phyloP scores from a whole-genome alignment of 2,329 filamentous ascomycete species.

The Botrytis aclada region DNA sequence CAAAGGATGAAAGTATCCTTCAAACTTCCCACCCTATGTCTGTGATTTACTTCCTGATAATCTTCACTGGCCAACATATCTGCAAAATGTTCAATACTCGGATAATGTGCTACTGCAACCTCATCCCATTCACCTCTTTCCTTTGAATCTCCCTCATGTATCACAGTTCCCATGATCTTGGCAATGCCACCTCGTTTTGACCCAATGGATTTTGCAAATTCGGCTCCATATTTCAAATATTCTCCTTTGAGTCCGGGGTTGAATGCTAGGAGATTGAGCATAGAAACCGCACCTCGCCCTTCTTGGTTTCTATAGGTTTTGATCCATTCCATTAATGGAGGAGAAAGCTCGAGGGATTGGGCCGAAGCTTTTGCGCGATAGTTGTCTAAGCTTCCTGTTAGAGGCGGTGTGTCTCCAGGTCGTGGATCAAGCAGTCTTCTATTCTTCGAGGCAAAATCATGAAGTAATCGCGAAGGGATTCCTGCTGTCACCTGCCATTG shows the following conservation, averaged over 20 bases:
- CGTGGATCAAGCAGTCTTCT: constrained; percentile 41
- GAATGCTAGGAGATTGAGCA: constrained; percentile 63
- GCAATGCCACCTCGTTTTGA: constrained; percentile 53
- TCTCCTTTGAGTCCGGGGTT: constrained; percentile 47
- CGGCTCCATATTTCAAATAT: constrained; percentile 58
- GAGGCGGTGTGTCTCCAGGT: constrained; percentile 36
- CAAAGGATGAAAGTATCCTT: constrained; percentile 52
- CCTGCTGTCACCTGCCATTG: constrained; percentile 43
- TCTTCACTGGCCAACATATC: constrained; percentile 57
- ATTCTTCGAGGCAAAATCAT: constrained; percentile 41
- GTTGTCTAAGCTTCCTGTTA: constrained; percentile 39
- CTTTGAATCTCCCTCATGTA: constrained; percentile 39
- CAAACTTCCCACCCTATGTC: constrained; percentile 49
- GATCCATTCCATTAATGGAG: constrained; percentile 52
- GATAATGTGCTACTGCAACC: constrained; percentile 63
- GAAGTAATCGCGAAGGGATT: constrained; percentile 43
- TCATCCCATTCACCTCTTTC: constrained; percentile 52
- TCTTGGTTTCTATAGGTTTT: constrained; percentile 35
- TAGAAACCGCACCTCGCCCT: constrained; percentile 50
- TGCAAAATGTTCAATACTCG: constrained; percentile 58
- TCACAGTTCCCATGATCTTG: constrained; percentile 60
- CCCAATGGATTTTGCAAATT: constrained; percentile 49
- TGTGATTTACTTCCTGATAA: constrained; percentile 57
- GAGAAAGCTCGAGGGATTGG: constrained; percentile 53
- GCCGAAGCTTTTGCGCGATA: constrained; percentile 37